Evolutionary conservation across 2,329 filamentous ascomycete species (phyloP).

Genomic region (Colletotrichum spaethianum): DNA sequence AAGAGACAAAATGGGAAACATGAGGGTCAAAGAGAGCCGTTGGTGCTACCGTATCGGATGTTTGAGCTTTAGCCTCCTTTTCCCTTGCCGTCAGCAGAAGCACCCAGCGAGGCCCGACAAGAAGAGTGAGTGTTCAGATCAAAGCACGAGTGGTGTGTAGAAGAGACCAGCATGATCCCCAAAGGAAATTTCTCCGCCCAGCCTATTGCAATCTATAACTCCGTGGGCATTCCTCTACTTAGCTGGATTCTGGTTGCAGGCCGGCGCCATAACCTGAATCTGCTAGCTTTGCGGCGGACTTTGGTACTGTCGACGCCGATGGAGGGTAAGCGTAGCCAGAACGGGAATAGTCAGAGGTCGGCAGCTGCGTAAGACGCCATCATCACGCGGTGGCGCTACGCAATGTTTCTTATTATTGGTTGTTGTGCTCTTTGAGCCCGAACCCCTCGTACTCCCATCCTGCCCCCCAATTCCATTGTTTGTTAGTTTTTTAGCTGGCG

Average conservation of each 20-base stretch:
- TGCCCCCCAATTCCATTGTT: background rate
- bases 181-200: background rate
- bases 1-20: background rate
- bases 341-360: constrained; percentile 13
- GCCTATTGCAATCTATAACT: background rate
- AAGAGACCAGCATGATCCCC: background rate
- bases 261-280: background rate
- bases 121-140: background rate
- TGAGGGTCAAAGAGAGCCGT: constrained; percentile 1
- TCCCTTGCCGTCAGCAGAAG: background rate
- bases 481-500: too few relatives aligned
- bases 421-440: background rate
- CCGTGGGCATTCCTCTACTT: background rate
- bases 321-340: background rate
- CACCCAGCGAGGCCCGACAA: background rate
- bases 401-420: constrained; percentile 11
- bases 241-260: constrained; percentile 6
- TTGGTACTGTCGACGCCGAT: background rate
- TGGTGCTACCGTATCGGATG: background rate
- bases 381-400: constrained; percentile 3
- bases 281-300: constrained; percentile 1
- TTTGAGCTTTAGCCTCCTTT: background rate
- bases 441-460: background rate
- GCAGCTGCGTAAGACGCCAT: background rate
- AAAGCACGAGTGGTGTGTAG: background rate